Evolutionary conservation across 495 filamentous ascomycete species (phyloP), one percentile per base, ranked within the genome.

Genomic region (Xanthoparmelia taractica): DNA sequence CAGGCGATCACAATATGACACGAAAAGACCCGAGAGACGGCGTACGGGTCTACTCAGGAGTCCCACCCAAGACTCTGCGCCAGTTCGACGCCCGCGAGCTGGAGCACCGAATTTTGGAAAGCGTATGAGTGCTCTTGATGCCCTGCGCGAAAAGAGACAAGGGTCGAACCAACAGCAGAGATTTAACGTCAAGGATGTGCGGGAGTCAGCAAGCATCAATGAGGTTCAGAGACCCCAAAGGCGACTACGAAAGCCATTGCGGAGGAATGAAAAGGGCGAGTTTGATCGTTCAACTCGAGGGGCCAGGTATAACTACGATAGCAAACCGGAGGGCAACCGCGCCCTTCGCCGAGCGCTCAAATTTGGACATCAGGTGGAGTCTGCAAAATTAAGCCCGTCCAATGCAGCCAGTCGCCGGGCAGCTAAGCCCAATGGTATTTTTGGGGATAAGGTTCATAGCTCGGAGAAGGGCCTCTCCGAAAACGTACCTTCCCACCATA

Each of bases 161-260:
- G 60, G 54, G 50, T 61, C 65, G 4, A 64, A 64, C 29, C 48
- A 64, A 36, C 47, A 59, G 59, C 56, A 34, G n/a, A 23, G 33
- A 4, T 13, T 34, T 3, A 57, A 64, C 10, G 29, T 40, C 2
- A 61, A 64, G 34, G 48, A 64, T 17, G 34, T 41, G 13, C 48
- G 38, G 4, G 40, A 57, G 8, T 38, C 29, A 23, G 48, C 29
- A 41, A 60, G 25, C 25, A 17, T 33, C 15, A 67, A 60, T 10
- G 57, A 67, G 25, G 40, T 20, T 7, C 65, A 55, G 27, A 45
- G 29, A 45, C 40, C 23, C 55, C 18, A 47, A 56, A 57, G 25
- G 20, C 37, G 50, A 37, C 31, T 37, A 31, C 34, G 37, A 20
- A 64, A 41, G 17, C 40, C 29, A 34, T 12, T 23, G 13, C 31